Percentiles rank a stretch among this genome's conserved stretches.
Conservation (phyloP, 2,329 filamentous ascomycete species). For the Penicillium sclerotigenum region DNA sequence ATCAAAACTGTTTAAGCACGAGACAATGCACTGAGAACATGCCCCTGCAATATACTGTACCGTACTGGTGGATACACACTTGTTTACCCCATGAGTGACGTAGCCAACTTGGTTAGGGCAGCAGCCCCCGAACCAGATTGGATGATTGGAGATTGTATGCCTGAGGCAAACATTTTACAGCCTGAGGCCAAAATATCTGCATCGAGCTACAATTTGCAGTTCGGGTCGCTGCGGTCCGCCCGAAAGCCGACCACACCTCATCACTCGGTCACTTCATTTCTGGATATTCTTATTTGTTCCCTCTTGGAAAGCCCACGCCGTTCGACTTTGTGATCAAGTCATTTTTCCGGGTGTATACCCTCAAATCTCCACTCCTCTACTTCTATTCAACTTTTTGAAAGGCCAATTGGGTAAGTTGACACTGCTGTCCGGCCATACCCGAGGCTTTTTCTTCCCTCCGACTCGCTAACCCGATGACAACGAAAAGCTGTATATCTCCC, state of each 20-base stretch:
- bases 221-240: slow-evolving; percentile 28
- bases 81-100: slow-evolving; percentile 31
- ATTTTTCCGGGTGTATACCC: slow-evolving; percentile 31
- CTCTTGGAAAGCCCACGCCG: slow-evolving; percentile 33
- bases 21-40: not conserved
- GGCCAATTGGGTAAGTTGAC: slow-evolving; percentile 35
- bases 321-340: slow-evolving; percentile 35
- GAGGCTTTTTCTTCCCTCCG: slow-evolving; percentile 31
- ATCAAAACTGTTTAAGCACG: not conserved
- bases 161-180: slow-evolving; percentile 18
- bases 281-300: slow-evolving; percentile 32
- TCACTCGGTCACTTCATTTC: slow-evolving; percentile 35
- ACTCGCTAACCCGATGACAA: slow-evolving; percentile 30
- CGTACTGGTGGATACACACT: slow-evolving; percentile 18
- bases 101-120: slow-evolving; percentile 23
- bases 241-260: slow-evolving; percentile 30
- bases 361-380: slow-evolving; percentile 28
- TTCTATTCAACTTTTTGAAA: slow-evolving; percentile 17
- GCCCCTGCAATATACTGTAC: not conserved
- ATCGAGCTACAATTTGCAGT: slow-evolving; percentile 19
- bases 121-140: slow-evolving; percentile 14
- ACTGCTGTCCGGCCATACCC: slow-evolving; percentile 25
- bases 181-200: not conserved
- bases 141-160: slow-evolving; percentile 7
- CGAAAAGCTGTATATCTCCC: slow-evolving; percentile 32